Evolutionary conservation across 2,329 filamentous ascomycete species (phyloP).

Genomic region (Shiraia sp.): DNA sequence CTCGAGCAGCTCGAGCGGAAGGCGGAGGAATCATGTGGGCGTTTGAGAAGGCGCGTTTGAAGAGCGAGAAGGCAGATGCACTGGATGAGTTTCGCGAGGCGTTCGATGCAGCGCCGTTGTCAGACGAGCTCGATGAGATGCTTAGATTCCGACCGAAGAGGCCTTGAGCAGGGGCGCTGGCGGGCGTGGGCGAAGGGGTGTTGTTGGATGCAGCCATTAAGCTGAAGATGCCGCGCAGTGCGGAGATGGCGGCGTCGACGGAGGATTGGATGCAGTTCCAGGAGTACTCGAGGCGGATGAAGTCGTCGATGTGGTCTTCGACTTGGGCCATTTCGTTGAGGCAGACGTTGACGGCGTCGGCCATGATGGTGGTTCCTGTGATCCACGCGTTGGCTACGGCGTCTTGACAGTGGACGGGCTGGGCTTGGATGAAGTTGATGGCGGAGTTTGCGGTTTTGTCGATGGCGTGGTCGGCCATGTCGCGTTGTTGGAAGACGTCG

Average conservation of each 20-base stretch:
- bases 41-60: constrained; percentile 33
- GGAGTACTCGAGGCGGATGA: constrained; percentile 51
- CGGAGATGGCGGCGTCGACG: constrained; percentile 46
- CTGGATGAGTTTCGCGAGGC: constrained; percentile 29
- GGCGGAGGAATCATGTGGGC: constrained; percentile 19
- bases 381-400: constrained; percentile 51
- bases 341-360: constrained; percentile 50
- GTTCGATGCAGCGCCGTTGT: constrained; percentile 14
- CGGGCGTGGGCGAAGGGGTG: background rate
- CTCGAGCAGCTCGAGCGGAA: constrained; percentile 10
- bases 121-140: constrained; percentile 29
- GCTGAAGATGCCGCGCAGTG: constrained; percentile 51
- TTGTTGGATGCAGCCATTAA: constrained; percentile 41
- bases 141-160: constrained; percentile 25
- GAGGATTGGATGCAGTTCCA: constrained; percentile 50
- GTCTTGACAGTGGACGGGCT: constrained; percentile 46
- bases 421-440: constrained; percentile 49
- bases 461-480: constrained; percentile 51
- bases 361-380: constrained; percentile 50
- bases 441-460: constrained; percentile 52
- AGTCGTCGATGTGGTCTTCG: constrained; percentile 49
- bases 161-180: constrained; percentile 5
- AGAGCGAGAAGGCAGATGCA: constrained; percentile 31
- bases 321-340: constrained; percentile 46
- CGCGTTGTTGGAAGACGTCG: constrained; percentile 50